Base-by-base conservation (phyloP, 192 early-diverging fungal genomes). In the Coemansia biformis region DNA sequence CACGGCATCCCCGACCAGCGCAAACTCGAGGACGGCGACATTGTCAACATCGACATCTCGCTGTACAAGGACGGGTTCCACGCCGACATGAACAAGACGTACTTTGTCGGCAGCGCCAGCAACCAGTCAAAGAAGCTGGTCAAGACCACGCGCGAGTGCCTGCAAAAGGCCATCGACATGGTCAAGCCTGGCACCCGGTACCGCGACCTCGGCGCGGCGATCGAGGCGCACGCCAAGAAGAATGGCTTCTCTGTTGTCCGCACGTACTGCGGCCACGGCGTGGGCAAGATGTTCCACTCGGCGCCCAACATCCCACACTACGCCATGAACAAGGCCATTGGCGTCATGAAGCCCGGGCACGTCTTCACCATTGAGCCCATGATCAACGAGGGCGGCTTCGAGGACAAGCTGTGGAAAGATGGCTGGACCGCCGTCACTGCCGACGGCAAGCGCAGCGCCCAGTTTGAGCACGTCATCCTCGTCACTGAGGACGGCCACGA, bases 301-400 rank as follows among this genome's bases (percentile, higher is more conserved):
- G 58, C 90, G 9, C 96, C 96, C 23, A 88, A 83, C 55, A 80
- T 99, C 30, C 91, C 91, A 28, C 96, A 99, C 57, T 97, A 96
- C 77, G 89, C 89, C 11, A 85, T 85, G 43, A 96, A 97, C 76
- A 96, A 96, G 79, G 90, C 93, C 2, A 80, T 96, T 38, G 96
- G 96, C 21, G 80, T 88, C 2, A 92, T 96, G 86, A 94, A 95
- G 74, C 76, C 87, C 17, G 96, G 96, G 21, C 92, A 97, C 53
- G 78, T 83, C 35, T 99, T 99, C 56, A 99, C 96, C 11, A 99
- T 99, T 44, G 96, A 99, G 69, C 96, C 93, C n/a, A 97, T 97
- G 93, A 97, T 99, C 73, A 88, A 86, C 51, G 90, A 89, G 48
- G 93, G 93, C 40, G 35, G n/a, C 17, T 82, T 70, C 71, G 48